Percentiles rank a stretch among this genome's conserved stretches.
Evolutionary conservation across 1,284 basidiomycete species (phyloP).

Genomic region (Heliocybe sulcata): DNA sequence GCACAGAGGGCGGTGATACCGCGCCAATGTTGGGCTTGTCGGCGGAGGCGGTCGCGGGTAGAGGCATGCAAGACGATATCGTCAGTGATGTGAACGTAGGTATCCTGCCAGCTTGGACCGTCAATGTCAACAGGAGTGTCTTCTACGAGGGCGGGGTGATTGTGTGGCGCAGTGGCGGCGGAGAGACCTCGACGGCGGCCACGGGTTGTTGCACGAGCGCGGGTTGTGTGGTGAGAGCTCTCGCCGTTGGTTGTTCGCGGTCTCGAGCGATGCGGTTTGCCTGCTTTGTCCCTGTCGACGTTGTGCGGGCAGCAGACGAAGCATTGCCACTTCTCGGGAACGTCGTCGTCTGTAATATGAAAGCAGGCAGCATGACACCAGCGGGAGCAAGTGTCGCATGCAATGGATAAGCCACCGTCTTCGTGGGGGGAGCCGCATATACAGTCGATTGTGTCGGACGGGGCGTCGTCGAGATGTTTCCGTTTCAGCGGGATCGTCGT

Average conservation of each 20-base stretch:
- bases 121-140: constrained; percentile 46
- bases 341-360: constrained; percentile 56
- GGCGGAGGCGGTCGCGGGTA: constrained; percentile 45
- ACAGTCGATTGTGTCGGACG: constrained; percentile 47
- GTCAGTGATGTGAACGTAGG: constrained; percentile 38
- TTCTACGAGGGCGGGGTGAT: constrained; percentile 19
- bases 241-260: constrained; percentile 33
- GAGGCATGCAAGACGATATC: constrained; percentile 46
- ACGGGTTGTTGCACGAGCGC: constrained; percentile 9
- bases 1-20: constrained; percentile 52
- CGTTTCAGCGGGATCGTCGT: too few species aligned
- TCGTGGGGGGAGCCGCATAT: constrained; percentile 73
- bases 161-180: constrained; percentile 12
- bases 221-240: constrained; percentile 24
- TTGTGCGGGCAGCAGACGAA: constrained; percentile 48
- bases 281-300: constrained; percentile 33
- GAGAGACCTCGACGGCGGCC: constrained; percentile 13
- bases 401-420: constrained; percentile 83
- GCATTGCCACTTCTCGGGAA: constrained; percentile 72
- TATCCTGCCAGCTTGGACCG: constrained; percentile 30
- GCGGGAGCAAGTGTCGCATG: constrained; percentile 82
- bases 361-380: constrained; percentile 94
- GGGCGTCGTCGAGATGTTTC: neutral
- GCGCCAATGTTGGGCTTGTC: constrained; percentile 59
- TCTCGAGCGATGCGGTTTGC: constrained; percentile 6